phyloP scores from a whole-genome alignment of 2,329 filamentous ascomycete species.

The Setomelanomma holmii region DNA sequence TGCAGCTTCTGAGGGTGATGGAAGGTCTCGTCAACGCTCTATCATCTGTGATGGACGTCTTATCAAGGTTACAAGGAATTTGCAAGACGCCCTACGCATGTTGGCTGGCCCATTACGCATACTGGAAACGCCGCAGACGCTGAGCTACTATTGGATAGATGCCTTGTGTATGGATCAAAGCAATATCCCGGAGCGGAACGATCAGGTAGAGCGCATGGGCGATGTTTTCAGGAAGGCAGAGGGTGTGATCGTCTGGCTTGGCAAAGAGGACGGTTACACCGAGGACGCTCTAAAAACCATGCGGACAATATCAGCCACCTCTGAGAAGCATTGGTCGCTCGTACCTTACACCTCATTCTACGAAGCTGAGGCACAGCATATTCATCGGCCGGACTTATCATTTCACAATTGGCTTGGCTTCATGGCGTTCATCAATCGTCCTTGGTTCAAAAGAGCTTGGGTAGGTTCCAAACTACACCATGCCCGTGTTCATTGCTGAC shows the following conservation, averaged over 20 bases:
- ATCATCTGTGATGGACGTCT: constrained; percentile 28
- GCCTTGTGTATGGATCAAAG: constrained; percentile 39
- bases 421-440: constrained; percentile 34
- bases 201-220: constrained; percentile 39
- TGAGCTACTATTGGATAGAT: constrained; percentile 39
- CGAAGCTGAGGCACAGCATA: constrained; percentile 8
- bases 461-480: no score
- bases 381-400: constrained; percentile 13
- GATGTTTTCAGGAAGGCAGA: constrained; percentile 34
- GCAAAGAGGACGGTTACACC: constrained; percentile 35
- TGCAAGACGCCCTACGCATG: constrained; percentile 34
- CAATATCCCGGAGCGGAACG: constrained; percentile 30
- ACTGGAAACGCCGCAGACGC: constrained; percentile 5
- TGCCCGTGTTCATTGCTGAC: no score
- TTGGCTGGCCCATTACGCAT: constrained; percentile 16
- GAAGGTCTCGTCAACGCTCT: constrained; percentile 13
- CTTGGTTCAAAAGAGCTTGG: constrained; percentile 40
- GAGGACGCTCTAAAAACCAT: constrained; percentile 30
- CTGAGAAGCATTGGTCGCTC: constrained; percentile 24
- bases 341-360: constrained; percentile 35
- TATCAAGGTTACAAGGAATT: constrained; percentile 28
- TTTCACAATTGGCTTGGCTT: constrained; percentile 37
- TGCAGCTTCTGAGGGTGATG: neutral
- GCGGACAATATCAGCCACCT: constrained; percentile 20
- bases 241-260: constrained; percentile 40